These are phyloP conservation scores for Fusarium solani-melongenae DNA, from an alignment of 2,329 filamentous ascomycete species.

Conservation along the genomic window DNA sequence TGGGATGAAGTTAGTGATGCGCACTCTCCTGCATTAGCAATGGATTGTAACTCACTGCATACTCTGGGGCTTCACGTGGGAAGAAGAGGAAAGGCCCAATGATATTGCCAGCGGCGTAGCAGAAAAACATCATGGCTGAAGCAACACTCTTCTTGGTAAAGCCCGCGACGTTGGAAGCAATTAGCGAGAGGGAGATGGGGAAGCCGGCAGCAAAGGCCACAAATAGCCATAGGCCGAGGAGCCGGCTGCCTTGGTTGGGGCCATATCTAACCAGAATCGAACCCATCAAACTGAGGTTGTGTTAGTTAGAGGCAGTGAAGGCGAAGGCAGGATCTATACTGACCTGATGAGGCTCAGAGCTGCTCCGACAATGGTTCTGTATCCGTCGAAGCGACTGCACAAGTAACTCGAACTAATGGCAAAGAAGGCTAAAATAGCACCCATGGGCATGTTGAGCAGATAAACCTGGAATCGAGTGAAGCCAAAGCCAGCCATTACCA, in stretches of 20 bases:
- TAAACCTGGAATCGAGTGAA: slow-evolving; percentile 36
- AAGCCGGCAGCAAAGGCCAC: slow-evolving; percentile 37
- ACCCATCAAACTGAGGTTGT: slow-evolving; percentile 15
- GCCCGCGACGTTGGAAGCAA: slow-evolving; percentile 37
- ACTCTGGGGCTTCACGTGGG: slow-evolving; percentile 26
- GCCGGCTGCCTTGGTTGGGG: slow-evolving; percentile 24
- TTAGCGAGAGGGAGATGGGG: slow-evolving; percentile 30
- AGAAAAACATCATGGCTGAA: slow-evolving; percentile 39
- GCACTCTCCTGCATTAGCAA: rapidly evolving
- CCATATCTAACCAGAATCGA: slow-evolving; percentile 34
- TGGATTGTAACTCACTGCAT: slow-evolving; percentile 19
- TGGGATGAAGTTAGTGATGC: background rate
- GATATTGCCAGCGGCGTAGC: slow-evolving; percentile 34
- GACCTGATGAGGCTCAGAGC: slow-evolving; percentile 33
- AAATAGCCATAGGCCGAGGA: slow-evolving; percentile 33
- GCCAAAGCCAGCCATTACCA: slow-evolving; percentile 39
- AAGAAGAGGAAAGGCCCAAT: slow-evolving; percentile 40
- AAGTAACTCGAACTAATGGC: slow-evolving; percentile 29
- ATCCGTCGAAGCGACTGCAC: slow-evolving; percentile 32
- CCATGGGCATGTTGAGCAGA: slow-evolving; percentile 38
- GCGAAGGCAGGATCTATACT: background rate
- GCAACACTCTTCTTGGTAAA: slow-evolving; percentile 40
- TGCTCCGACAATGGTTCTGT: slow-evolving; percentile 31
- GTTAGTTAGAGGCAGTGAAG: background rate
- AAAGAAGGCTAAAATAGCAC: slow-evolving; percentile 32